These are phyloP conservation scores for Arthrobotrys sphaeroides DNA, from an alignment of 2,329 filamentous ascomycete species.

Conservation along the genomic window DNA sequence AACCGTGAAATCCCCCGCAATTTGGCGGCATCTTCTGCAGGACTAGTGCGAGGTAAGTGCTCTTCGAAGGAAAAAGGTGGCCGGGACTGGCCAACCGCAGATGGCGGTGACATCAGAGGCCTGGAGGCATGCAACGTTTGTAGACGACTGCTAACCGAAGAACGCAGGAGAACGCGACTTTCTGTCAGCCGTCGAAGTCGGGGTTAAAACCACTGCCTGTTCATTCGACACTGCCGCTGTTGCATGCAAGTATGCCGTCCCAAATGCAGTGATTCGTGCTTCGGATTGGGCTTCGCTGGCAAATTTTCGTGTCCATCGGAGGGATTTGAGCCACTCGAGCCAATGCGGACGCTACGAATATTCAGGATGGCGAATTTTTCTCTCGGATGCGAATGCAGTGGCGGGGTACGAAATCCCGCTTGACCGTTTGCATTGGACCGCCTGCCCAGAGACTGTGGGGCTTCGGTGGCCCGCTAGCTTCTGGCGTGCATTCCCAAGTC, in stretches of 20 bases:
- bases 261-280: neutral
- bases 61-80: neutral
- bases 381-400: no score
- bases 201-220: neutral
- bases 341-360: neutral
- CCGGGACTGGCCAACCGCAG: neutral
- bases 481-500: neutral
- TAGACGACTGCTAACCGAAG: neutral
- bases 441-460: neutral
- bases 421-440: neutral
- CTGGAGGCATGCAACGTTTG: neutral
- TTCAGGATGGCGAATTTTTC: no score
- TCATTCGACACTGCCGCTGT: neutral
- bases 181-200: slow-evolving; percentile 8
- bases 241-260: neutral
- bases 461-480: neutral
- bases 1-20: neutral
- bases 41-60: neutral
- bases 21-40: neutral
- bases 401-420: neutral
- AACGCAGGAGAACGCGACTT: slow-evolving; percentile 1
- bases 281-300: no score
- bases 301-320: no score
- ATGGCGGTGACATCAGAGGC: neutral
- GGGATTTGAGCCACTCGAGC: no score